These are phyloP conservation scores for Suillus lakei DNA, from an alignment of 768 basidiomycete genomes.

Conservation along the genomic window DNA sequence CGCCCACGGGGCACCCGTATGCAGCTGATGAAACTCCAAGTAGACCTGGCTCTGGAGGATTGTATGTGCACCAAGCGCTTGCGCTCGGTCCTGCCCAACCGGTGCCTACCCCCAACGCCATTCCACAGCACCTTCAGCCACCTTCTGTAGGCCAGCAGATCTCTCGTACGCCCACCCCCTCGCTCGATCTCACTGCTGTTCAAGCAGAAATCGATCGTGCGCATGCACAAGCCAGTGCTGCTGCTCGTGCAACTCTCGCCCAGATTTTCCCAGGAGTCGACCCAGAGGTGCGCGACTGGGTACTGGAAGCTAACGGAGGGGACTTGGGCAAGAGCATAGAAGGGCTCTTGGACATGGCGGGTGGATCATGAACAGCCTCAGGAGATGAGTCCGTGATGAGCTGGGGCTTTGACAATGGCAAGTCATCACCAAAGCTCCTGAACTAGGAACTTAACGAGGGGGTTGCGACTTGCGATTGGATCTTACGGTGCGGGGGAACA, in stretches of 20 bases:
- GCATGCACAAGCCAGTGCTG: slow-evolving; percentile 72
- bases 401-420: not conserved
- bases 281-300: slow-evolving; percentile 83
- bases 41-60: slow-evolving; percentile 27
- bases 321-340: slow-evolving; percentile 93
- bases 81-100: slow-evolving; percentile 54
- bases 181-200: slow-evolving; percentile 68
- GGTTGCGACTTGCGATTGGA: not conserved
- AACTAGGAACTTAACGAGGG: not conserved
- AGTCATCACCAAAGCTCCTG: not conserved
- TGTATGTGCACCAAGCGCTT: slow-evolving; percentile 53
- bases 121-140: slow-evolving; percentile 37
- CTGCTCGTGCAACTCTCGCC: slow-evolving; percentile 73
- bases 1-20: slow-evolving; percentile 22
- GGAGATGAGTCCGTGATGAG: not conserved
- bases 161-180: slow-evolving; percentile 73
- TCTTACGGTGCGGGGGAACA: not conserved
- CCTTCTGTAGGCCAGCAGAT: slow-evolving; percentile 57
- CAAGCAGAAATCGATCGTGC: slow-evolving; percentile 81
- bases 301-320: slow-evolving; percentile 86
- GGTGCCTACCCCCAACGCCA: slow-evolving; percentile 18
- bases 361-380: slow-evolving; percentile 1
- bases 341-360: slow-evolving; percentile 71
- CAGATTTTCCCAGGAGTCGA: slow-evolving; percentile 92
- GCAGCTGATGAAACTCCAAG: slow-evolving; percentile 54